Conservation (phyloP, 306 rosid genomes). For the Corylus heterophylla region DNA sequence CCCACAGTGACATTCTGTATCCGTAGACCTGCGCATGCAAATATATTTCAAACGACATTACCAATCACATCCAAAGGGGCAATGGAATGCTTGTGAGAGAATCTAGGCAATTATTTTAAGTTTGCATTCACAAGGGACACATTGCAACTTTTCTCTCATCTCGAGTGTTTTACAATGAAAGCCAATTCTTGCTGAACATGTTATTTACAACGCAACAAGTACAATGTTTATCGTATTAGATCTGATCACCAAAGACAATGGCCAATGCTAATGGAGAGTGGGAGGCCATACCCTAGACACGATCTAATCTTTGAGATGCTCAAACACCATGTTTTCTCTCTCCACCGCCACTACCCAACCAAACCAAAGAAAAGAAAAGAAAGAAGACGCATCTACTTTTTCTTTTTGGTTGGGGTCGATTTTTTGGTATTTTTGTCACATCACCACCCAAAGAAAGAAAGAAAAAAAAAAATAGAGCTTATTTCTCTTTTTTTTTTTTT, state of each 20-base stretch:
- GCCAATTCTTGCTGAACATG: background rate
- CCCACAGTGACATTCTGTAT: constrained; percentile 89
- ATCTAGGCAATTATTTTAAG: background rate
- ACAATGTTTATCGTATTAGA: background rate
- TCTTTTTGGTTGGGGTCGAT: background rate
- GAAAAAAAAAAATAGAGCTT: no score
- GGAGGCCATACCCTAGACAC: background rate
- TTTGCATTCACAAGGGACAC: background rate
- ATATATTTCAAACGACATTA: background rate
- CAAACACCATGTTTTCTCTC: background rate
- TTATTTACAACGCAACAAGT: background rate
- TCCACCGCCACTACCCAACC: background rate
- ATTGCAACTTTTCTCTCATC: background rate
- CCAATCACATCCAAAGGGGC: background rate
- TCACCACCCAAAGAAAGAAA: background rate
- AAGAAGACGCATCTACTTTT: background rate
- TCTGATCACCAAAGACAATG: background rate
- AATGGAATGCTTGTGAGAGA: background rate
- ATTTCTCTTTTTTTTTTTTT: background rate
- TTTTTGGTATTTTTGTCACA: no score
- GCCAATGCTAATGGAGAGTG: background rate
- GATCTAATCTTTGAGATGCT: background rate
- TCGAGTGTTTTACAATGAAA: background rate
- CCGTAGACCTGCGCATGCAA: constrained; percentile 70
- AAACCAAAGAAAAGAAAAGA: no score